Evolutionary conservation across 2,329 filamentous ascomycete species (phyloP).

Genomic region (Fusarium sp.): DNA sequence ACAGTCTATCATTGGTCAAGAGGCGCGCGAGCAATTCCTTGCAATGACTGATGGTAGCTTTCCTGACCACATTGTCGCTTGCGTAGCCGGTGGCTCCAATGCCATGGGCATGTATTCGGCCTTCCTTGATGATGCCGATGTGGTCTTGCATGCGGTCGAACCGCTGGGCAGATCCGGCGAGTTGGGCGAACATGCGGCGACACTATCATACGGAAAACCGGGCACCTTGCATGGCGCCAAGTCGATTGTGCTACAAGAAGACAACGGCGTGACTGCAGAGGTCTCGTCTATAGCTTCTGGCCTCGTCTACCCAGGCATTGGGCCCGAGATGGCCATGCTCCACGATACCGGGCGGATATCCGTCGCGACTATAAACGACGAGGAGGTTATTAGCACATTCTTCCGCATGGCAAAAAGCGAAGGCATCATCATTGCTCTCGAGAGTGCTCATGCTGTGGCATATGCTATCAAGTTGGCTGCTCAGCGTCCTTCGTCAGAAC

Average conservation of each 20-base stretch:
- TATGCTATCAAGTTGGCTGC: background rate
- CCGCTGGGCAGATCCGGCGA: background rate
- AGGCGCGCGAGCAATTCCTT: background rate
- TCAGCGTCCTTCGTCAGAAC: background rate
- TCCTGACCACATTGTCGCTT: background rate
- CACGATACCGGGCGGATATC: background rate
- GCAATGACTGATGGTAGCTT: background rate
- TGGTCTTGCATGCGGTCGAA: no score
- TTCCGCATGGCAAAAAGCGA: background rate
- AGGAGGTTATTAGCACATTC: background rate
- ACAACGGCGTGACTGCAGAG: background rate
- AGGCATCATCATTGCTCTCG: background rate
- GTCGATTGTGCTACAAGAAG: background rate
- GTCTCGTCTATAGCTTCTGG: background rate
- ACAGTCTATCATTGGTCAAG: slow-evolving; percentile 86
- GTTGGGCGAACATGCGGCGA: background rate
- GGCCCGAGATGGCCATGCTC: background rate
- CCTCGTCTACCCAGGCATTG: background rate
- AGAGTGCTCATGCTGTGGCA: background rate
- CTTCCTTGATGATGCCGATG: background rate
- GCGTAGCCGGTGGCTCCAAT: background rate
- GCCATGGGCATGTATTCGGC: background rate
- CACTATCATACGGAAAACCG: background rate
- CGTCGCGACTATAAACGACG: background rate
- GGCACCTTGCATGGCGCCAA: background rate